Conservation (phyloP, 805 yeast genomes). For the Ogataea chonburiensis region DNA sequence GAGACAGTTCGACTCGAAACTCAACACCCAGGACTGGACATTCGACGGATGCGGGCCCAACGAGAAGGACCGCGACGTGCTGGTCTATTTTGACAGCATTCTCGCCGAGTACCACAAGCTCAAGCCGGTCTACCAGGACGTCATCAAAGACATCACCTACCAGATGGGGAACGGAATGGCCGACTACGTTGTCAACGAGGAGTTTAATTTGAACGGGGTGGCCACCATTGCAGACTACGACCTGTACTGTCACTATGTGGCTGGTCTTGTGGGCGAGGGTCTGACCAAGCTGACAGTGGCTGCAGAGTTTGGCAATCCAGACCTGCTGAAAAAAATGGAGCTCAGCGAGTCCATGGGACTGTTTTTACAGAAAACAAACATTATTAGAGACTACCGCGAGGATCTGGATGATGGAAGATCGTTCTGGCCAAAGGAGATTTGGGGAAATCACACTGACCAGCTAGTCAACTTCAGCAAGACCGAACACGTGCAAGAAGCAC, state of each 20-base stretch:
- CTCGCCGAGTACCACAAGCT: conserved; percentile 70
- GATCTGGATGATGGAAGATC: conserved; percentile 89
- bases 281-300: conserved; percentile 76
- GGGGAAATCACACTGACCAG: conserved; percentile 74
- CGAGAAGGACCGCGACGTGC: conserved; percentile 79
- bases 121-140: conserved; percentile 72
- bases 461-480: conserved; percentile 59
- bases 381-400: conserved; percentile 91
- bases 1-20: conserved; percentile 62
- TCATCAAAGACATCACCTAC: conserved; percentile 71
- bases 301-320: conserved; percentile 65
- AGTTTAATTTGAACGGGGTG: conserved; percentile 78
- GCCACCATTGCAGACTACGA: conserved; percentile 79
- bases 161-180: conserved; percentile 99
- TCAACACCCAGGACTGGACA: conserved; percentile 72
- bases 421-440: conserved; percentile 94
- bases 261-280: conserved; percentile 97
- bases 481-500: conserved; percentile 51
- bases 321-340: conserved; percentile 51
- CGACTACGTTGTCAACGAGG: conserved; percentile 74
- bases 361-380: conserved; percentile 92
- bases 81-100: conserved; percentile 73
- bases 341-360: conserved; percentile 88
- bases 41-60: conserved; percentile 70
- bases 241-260: conserved; percentile 93